Evolutionary conservation across 495 filamentous ascomycete genomes (phyloP), one percentile per base, ranked within the genome.

Genomic region (Xylaria grammica): DNA sequence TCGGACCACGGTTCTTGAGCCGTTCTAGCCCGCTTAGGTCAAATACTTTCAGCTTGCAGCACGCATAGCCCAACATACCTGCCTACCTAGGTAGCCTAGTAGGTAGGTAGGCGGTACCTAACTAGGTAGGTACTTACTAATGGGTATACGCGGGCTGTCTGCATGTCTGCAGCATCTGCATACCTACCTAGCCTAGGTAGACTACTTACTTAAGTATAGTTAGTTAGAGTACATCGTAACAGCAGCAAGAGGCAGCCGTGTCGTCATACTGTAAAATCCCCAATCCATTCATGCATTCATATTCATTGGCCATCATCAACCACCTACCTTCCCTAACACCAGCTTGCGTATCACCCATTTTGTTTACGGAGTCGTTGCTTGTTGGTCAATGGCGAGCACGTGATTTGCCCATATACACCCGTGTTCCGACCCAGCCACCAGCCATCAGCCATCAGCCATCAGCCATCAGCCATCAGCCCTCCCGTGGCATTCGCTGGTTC

Each of bases 381-480:
- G 59, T 51, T 24, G 24, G 32, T 61, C 46, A 48, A 61, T 61
- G 22, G 52, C 59, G 59, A 26, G 60, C 49, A 62, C 59, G 50
- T 62, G 49, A 49, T 46, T 52, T 54, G 40, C 40, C 3, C 15
- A 15, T 42, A 42, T 26, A 45, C 27, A 24, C 34, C 60, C 60
- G 60, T 62, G 60, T 48, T 59, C 56, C 60, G 49, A 46, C 36
- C 27, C 50, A 54, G 38, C 50, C 60, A 62, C 11, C 49, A 54
- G 38, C 60, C n/a, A 46, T 20, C 49, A 54, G 38, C 60, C n/a
- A 54, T 32, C 49, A 54, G 38, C 60, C n/a, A 54, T 32, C 50
- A 54, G 38, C 50, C 60, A 62, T 5, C 49, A 54, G 38, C 60
- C n/a, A 46, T 20, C 49, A 54, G 38, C 60, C n/a, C 45, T 32